Evolutionary conservation across 2,329 filamentous ascomycete genomes (phyloP).

Genomic region (Talaromyces verruculosus): DNA sequence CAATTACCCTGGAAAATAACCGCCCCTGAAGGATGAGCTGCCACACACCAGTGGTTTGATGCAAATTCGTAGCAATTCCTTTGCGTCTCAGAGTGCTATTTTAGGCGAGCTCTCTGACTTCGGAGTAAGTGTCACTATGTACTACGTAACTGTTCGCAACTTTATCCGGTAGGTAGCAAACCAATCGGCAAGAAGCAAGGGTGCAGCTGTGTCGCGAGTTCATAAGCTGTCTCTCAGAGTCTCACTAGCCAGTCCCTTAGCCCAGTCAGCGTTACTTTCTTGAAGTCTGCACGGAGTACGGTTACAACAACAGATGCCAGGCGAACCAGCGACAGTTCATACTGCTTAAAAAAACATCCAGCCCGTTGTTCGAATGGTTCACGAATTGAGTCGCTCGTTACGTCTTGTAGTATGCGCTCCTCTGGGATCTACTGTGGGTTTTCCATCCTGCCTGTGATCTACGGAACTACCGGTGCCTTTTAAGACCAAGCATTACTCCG

Average conservation of each 20-base stretch:
- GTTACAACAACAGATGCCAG: not conserved
- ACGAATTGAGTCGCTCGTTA: not conserved
- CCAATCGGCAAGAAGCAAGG: conserved; percentile 1
- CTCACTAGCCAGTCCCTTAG: not conserved
- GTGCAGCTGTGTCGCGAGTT: not conserved
- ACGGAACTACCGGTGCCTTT: not conserved
- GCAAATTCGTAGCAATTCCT: not conserved
- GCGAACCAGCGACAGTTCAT: not conserved
- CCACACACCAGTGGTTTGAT: conserved; percentile 6
- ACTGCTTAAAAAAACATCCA: not conserved
- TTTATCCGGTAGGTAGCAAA: not conserved
- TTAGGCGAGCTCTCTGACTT: not conserved
- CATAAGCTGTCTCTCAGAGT: not conserved
- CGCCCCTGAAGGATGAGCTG: not conserved
- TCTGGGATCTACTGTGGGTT: not conserved
- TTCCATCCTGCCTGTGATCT: not conserved
- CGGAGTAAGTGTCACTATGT: not conserved
- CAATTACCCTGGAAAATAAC: not conserved
- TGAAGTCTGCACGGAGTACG: not conserved
- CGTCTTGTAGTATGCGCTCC: not conserved
- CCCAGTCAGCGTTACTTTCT: not conserved
- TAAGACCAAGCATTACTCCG: not conserved
- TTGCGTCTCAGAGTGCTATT: not conserved
- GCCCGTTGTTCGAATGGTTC: not conserved
- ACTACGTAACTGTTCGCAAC: not conserved